These are phyloP conservation scores for Colletotrichum sp. DNA, from an alignment of 2,329 filamentous ascomycete species.

Conservation along the genomic window DNA sequence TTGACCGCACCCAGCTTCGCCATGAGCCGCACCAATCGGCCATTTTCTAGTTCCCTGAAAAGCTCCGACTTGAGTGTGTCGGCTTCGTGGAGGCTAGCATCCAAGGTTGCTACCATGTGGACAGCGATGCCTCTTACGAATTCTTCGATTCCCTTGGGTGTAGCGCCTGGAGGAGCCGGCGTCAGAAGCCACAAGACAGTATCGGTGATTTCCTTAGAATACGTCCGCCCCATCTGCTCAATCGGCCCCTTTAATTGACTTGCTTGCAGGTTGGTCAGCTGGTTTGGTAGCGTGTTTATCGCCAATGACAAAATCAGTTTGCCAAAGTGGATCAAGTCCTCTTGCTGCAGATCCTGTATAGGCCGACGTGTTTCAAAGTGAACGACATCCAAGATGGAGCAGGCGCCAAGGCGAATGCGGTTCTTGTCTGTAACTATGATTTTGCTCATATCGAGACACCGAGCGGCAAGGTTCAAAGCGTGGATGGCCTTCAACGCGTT, in stretches of 20 bases:
- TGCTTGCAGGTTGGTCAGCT: slow-evolving; percentile 64
- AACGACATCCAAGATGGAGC: slow-evolving; percentile 87
- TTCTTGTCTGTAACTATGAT: slow-evolving; percentile 91
- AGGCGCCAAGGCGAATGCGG: slow-evolving; percentile 85
- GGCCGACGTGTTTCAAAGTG: slow-evolving; percentile 76
- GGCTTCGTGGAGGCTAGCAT: slow-evolving; percentile 78
- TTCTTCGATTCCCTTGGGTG: slow-evolving; percentile 76
- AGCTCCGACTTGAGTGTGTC: slow-evolving; percentile 78
- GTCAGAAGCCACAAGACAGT: slow-evolving; percentile 83
- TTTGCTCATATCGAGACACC: slow-evolving; percentile 86
- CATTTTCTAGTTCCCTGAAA: slow-evolving; percentile 86
- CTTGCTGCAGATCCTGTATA: slow-evolving; percentile 79
- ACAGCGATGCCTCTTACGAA: slow-evolving; percentile 80
- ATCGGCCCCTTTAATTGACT: slow-evolving; percentile 72
- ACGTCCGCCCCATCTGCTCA: slow-evolving; percentile 77
- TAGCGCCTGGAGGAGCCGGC: slow-evolving; percentile 57
- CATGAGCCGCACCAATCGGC: slow-evolving; percentile 78
- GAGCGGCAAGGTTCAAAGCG: slow-evolving; percentile 77
- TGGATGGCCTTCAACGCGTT: slow-evolving; percentile 90
- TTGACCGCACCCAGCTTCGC: slow-evolving; percentile 86
- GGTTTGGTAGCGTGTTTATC: slow-evolving; percentile 63
- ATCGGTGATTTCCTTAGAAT: slow-evolving; percentile 79
- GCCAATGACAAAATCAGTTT: slow-evolving; percentile 83
- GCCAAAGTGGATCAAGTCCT: slow-evolving; percentile 86
- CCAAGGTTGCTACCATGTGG: slow-evolving; percentile 77